phyloP scores from a whole-genome alignment of 768 basidiomycete species.

The Auriscalpium vulgare region DNA sequence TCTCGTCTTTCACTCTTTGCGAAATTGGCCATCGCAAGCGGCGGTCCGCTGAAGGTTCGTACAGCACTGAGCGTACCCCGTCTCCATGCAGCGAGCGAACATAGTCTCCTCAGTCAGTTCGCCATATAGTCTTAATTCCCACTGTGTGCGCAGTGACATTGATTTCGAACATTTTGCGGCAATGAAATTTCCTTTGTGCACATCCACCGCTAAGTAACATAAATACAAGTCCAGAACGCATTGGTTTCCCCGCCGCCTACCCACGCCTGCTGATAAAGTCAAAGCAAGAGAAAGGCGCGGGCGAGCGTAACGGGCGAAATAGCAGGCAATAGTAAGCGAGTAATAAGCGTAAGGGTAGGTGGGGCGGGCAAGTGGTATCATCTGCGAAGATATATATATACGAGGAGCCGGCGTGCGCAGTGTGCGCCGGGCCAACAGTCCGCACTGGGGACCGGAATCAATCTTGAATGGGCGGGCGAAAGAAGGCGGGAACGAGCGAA shows the following conservation, averaged over 20 bases:
- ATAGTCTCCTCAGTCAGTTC: too few species aligned
- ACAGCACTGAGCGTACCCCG: too few species aligned
- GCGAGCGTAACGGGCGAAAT: neutral
- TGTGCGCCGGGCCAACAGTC: neutral
- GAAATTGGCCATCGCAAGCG: too few species aligned
- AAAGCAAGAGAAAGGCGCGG: neutral
- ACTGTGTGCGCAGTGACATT: too few species aligned
- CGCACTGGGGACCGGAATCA: neutral
- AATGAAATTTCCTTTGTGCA: neutral
- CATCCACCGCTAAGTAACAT: neutral
- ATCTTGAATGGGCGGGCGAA: neutral
- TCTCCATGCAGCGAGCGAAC: too few species aligned
- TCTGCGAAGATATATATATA: slow-evolving; percentile 2
- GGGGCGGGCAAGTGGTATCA: neutral
- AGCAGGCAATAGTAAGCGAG: neutral
- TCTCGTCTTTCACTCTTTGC: too few species aligned
- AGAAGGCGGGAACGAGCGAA: neutral
- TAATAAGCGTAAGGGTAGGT: neutral
- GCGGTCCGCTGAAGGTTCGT: too few species aligned
- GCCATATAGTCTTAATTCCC: too few species aligned
- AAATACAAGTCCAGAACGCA: neutral
- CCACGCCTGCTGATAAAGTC: neutral
- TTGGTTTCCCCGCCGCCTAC: neutral
- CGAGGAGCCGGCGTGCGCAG: neutral
- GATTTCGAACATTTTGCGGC: neutral